Evolutionary conservation across 805 yeast species (phyloP).

Genomic region (Zygosaccharomyces pseudorouxii): DNA sequence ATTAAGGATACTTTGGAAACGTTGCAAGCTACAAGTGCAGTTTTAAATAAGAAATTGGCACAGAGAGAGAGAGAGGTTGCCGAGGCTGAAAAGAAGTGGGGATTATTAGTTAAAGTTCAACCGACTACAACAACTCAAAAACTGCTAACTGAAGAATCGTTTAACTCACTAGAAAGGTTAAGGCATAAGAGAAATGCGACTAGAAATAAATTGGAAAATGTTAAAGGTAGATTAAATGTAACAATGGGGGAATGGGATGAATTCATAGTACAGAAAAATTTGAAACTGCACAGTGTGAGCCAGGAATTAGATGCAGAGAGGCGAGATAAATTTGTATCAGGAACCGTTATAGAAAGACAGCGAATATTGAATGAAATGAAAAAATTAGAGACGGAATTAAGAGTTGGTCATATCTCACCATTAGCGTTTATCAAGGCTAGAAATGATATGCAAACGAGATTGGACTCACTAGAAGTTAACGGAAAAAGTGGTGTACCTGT

Average conservation of each 20-base stretch:
- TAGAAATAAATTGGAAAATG: constrained; percentile 17
- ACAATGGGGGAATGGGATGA: constrained; percentile 10
- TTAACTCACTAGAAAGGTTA: constrained; percentile 7
- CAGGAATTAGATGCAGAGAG: constrained; percentile 20
- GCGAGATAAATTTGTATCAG: constrained; percentile 13
- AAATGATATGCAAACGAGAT: constrained; percentile 13
- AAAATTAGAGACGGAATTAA: constrained; percentile 13
- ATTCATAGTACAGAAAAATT: constrained; percentile 15
- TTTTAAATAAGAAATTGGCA: constrained; percentile 22
- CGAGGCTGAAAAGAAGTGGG: constrained; percentile 16
- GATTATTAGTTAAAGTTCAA: constrained; percentile 2
- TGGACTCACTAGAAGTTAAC: constrained; percentile 12
- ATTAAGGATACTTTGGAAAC: constrained; percentile 14
- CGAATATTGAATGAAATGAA: constrained; percentile 18
- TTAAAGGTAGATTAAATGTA: constrained; percentile 12
- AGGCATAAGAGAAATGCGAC: constrained; percentile 19
- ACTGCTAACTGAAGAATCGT: constrained; percentile 18
- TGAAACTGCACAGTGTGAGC: constrained; percentile 17
- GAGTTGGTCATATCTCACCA: constrained; percentile 14
- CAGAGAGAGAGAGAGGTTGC: constrained; percentile 24
- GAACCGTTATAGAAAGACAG: constrained; percentile 17
- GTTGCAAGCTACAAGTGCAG: constrained; percentile 17
- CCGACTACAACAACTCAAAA: constrained; percentile 15
- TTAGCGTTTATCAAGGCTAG: constrained; percentile 9
- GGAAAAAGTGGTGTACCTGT: neutral